Evolutionary conservation across 345 rosid genomes (phyloP), one percentile per base, ranked within the genome.

Genomic region (Populus simonii): DNA sequence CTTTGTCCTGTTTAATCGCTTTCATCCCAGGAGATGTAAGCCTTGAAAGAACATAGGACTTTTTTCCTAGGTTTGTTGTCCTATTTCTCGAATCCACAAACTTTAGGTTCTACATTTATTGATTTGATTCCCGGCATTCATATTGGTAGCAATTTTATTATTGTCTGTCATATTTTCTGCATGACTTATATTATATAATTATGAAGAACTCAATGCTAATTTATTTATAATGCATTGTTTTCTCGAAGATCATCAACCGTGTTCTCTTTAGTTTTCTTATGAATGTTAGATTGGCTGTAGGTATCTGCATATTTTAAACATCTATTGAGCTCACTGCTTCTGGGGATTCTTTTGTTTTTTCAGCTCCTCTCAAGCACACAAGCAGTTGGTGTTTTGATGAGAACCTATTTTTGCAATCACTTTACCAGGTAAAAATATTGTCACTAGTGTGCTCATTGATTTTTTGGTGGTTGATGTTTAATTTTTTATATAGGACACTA

Each of bases 371-470:
- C 62, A 93, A 82, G 82, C 92, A 92, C 55, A 55, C 80, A 23
- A 84, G 85, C 81, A 87, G 87, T 83, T 91, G 94, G 92, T 92
- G 94, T 33, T 92, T 94, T 31, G 92, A 90, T 68, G 97, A 92
- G 83, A 94, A 88, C 84, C 81, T 86, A 68, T 94, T 96, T 84
- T 71, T 96, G 31, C 92, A 88, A 66, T 90, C 99, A 70, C 95
- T 96, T 74, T 87, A 88, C 89, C 91, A 96, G 97, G 99, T 96
- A 90, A 74, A 2, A 47, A 47, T 47, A 15, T 3, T 15, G 51
- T 47, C 51, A 47, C 51, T 13, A 3, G 51, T 47, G 6, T 12
- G 16, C 51, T 12, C 51, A 13, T 12, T 9, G 16, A 59, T 4
- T 59, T 57, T n/a, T n/a, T n/a, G 5, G 29, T 10, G 9, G 29